Evolutionary conservation across 1,284 basidiomycete species (phyloP).

Genomic region (Microbotryum violaceum): DNA sequence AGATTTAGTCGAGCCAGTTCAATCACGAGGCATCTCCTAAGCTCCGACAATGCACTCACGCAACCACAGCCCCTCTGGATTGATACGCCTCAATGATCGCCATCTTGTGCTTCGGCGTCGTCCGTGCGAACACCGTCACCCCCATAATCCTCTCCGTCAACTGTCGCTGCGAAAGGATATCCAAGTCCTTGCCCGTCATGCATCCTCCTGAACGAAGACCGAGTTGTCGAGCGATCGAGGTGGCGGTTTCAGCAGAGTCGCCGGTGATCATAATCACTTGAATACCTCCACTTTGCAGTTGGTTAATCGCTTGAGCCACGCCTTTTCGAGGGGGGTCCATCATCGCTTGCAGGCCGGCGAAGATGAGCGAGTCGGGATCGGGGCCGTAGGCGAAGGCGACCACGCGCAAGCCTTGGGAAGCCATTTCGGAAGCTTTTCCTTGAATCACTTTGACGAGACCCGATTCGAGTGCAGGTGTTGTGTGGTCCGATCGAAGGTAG

Average conservation of each 20-base stretch:
- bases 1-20: neutral
- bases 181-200: constrained; percentile 80
- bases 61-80: constrained; percentile 76
- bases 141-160: constrained; percentile 70
- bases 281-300: constrained; percentile 75
- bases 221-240: constrained; percentile 80
- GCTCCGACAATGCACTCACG: constrained; percentile 45
- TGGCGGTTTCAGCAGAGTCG: constrained; percentile 82
- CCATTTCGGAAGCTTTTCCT: constrained; percentile 61
- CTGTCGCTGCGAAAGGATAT: constrained; percentile 69
- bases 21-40: neutral
- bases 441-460: constrained; percentile 59
- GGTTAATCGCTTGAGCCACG: constrained; percentile 75
- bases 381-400: constrained; percentile 81
- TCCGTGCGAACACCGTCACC: constrained; percentile 85
- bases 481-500: constrained; percentile 77
- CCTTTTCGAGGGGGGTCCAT: constrained; percentile 87
- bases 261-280: constrained; percentile 98
- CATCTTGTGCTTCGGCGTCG: constrained; percentile 96
- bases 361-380: constrained; percentile 57
- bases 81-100: constrained; percentile 90
- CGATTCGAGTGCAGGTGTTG: constrained; percentile 66
- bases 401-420: constrained; percentile 70
- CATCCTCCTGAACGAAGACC: constrained; percentile 57
- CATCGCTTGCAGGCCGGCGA: constrained; percentile 92